A percentile compares a stretch with the other conserved stretches of the same genome.
These are phyloP conservation scores for Didymella glomerata DNA, from an alignment of 2,329 filamentous ascomycete genomes.

Conservation along the genomic window DNA sequence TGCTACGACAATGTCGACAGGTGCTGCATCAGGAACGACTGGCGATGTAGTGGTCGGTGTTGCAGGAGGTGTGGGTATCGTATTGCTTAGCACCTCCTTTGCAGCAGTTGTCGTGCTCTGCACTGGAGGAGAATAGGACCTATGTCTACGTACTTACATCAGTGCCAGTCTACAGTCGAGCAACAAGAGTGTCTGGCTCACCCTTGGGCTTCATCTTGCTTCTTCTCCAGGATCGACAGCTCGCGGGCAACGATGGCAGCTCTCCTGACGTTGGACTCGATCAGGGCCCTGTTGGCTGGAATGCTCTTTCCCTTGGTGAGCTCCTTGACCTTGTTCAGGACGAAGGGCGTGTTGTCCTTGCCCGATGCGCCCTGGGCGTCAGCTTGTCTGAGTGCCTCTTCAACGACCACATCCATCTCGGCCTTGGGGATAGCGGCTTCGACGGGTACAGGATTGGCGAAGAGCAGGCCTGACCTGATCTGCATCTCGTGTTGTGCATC, in stretches of 20 bases:
- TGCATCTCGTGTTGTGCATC: slow-evolving; percentile 76
- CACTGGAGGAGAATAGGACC: slow-evolving; percentile 34
- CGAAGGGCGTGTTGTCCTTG: slow-evolving; percentile 83
- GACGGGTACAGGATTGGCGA: slow-evolving; percentile 86
- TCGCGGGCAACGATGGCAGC: slow-evolving; percentile 72
- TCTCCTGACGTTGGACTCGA: slow-evolving; percentile 71
- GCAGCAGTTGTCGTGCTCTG: slow-evolving; percentile 27
- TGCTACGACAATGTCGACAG: slow-evolving; percentile 77
- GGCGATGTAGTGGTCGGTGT: background rate
- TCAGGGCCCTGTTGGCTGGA: slow-evolving; percentile 74
- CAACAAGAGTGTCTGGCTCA: slow-evolving; percentile 48
- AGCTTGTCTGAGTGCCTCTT: slow-evolving; percentile 51
- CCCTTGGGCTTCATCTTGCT: slow-evolving; percentile 47
- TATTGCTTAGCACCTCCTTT: slow-evolving; percentile 24
- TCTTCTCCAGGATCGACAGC: slow-evolving; percentile 62
- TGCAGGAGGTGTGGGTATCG: slow-evolving; percentile 24
- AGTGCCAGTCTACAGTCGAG: slow-evolving; percentile 42
- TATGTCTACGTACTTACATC: slow-evolving; percentile 51
- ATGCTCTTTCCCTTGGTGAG: slow-evolving; percentile 77
- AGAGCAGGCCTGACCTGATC: slow-evolving; percentile 80
- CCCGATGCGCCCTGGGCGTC: slow-evolving; percentile 64
- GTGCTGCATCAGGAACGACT: slow-evolving; percentile 4
- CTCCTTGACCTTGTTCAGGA: slow-evolving; percentile 80
- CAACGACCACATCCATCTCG: slow-evolving; percentile 52
- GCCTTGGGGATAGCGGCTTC: slow-evolving; percentile 72